Percentiles rank a stretch among this genome's conserved stretches.
Evolutionary conservation across 2,329 filamentous ascomycete species (phyloP).

Genomic region (Claviceps sp.): DNA sequence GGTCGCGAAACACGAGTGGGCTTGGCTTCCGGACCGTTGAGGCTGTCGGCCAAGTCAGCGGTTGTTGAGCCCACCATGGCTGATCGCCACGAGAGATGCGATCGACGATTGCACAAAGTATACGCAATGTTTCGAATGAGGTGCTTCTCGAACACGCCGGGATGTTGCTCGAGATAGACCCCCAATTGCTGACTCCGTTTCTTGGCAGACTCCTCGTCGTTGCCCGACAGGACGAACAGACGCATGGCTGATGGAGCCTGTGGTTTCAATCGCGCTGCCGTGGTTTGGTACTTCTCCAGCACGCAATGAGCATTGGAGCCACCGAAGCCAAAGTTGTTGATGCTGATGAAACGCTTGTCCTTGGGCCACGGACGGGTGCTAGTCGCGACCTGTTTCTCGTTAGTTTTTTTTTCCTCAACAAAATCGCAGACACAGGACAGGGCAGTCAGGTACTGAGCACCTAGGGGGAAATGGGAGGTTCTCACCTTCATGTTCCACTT

Average conservation of each 20-base stretch:
- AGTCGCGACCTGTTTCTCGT: slow-evolving; percentile 22
- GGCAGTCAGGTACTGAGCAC: too few species aligned
- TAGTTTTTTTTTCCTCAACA: neutral
- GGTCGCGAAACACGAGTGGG: slow-evolving; percentile 7
- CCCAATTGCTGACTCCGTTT: slow-evolving; percentile 18
- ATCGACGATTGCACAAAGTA: slow-evolving; percentile 31
- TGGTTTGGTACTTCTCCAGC: slow-evolving; percentile 14
- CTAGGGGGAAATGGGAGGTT: slow-evolving; percentile 14
- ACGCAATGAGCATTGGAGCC: slow-evolving; percentile 32
- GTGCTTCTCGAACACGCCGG: slow-evolving; percentile 27
- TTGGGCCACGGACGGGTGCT: slow-evolving; percentile 31
- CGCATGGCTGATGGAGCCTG: slow-evolving; percentile 11
- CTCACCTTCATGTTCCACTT: slow-evolving; percentile 37
- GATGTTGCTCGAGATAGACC: slow-evolving; percentile 27
- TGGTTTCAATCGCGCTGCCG: slow-evolving; percentile 4
- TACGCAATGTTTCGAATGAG: slow-evolving; percentile 34
- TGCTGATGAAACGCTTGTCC: slow-evolving; percentile 34
- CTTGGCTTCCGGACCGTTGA: slow-evolving; percentile 20
- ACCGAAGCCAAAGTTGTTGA: slow-evolving; percentile 36
- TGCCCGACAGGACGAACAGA: slow-evolving; percentile 29
- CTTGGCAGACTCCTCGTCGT: slow-evolving; percentile 22
- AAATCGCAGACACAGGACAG: neutral
- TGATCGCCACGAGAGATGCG: slow-evolving; percentile 28
- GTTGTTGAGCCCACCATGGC: slow-evolving; percentile 30
- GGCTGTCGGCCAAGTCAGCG: slow-evolving; percentile 29